Conservation (phyloP, 441 rosid genomes). For the Erysimum cheiri region DNA sequence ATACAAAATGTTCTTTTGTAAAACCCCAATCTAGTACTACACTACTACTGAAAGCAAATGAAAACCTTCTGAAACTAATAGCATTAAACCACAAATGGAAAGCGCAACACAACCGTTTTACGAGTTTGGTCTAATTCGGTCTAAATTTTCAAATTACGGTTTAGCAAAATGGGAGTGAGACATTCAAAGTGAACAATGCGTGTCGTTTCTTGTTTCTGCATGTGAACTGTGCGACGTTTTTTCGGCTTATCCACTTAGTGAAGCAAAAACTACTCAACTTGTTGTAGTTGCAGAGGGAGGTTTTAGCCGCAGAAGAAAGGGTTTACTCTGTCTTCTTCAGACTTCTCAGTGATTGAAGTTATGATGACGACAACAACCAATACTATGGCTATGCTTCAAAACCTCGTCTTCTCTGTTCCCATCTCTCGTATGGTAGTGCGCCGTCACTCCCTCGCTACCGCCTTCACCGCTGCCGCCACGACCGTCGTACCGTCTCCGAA, state of each 20-base stretch:
- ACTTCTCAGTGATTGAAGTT: conserved; percentile 20
- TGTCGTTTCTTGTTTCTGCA: not conserved
- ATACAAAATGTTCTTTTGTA: not conserved
- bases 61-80: not conserved
- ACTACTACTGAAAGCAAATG: not conserved
- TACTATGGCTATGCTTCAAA: conserved; percentile 60
- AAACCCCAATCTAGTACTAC: not conserved
- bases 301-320: conserved; percentile 49
- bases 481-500: conserved; percentile 38
- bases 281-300: conserved; percentile 46
- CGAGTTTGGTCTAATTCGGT: not conserved
- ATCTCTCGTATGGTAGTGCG: conserved; percentile 55
- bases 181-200: not conserved
- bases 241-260: conserved; percentile 32
- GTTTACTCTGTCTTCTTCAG: conserved; percentile 24
- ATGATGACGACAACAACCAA: conserved; percentile 50
- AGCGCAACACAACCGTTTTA: not conserved
- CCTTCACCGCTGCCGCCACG: conserved; percentile 42
- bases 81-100: not conserved
- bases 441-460: conserved; percentile 48
- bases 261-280: conserved; percentile 23
- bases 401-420: conserved; percentile 55
- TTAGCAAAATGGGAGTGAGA: not conserved
- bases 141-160: not conserved
- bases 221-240: conserved; percentile 25